Percentiles rank a stretch among this genome's conserved stretches.
Conservation (phyloP, 495 filamentous ascomycete species). For the Penicillium ochrochloron region DNA sequence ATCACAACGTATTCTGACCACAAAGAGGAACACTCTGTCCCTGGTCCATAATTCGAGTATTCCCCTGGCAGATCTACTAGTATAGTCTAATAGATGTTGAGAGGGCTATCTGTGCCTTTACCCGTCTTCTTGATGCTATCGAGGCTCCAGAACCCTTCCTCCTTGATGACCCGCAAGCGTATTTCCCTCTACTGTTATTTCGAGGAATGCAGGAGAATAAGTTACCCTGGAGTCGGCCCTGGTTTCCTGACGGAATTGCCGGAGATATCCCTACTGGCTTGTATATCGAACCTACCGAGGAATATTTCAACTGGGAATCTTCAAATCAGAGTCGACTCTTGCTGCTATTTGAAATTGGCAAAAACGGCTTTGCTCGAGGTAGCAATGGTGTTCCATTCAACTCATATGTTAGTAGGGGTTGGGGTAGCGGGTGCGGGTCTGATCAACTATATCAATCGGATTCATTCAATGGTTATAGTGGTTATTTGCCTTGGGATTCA, state of each 20-base stretch:
- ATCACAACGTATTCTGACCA: slow-evolving; percentile 12
- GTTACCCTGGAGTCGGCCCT: background rate
- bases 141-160: too few relatives aligned
- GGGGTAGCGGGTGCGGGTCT: background rate
- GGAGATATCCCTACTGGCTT: background rate
- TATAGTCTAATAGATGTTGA: slow-evolving; percentile 18
- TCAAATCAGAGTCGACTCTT: background rate
- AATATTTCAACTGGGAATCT: background rate
- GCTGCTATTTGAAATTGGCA: background rate
- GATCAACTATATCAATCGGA: slow-evolving; percentile 1
- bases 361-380: background rate
- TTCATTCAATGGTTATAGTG: background rate
- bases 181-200: background rate
- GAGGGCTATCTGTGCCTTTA: slow-evolving; percentile 17
- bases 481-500: slow-evolving; percentile 3
- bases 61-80: slow-evolving; percentile 20
- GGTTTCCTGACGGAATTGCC: background rate
- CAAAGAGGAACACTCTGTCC: background rate
- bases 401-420: background rate
- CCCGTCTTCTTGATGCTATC: slow-evolving; percentile 23
- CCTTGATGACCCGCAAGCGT: too few relatives aligned
- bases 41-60: slow-evolving; percentile 6
- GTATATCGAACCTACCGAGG: background rate
- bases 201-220: background rate
- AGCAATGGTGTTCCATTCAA: background rate